Conservation (phyloP, 73 alveolate species). For the Tetrahymena malaccensis region DNA sequence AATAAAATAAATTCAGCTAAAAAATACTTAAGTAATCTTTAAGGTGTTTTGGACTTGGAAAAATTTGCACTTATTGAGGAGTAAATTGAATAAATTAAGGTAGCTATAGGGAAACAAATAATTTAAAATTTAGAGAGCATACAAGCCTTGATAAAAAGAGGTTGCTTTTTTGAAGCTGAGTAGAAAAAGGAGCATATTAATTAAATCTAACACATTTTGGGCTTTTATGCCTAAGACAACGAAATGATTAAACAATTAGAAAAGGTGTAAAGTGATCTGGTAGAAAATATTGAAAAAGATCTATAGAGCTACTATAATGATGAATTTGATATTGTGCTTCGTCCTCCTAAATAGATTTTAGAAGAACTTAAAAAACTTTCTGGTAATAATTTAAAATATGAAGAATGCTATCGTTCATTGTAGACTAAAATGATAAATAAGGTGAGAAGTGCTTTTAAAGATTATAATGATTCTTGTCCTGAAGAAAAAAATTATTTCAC, state of each 20-base stretch:
- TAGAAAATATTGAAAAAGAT: not conserved
- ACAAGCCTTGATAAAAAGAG: not conserved
- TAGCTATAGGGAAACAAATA: not conserved
- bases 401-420: not conserved
- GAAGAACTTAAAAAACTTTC: not conserved
- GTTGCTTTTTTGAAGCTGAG: not conserved
- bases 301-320: no score
- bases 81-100: not conserved
- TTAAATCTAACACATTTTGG: not conserved
- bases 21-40: not conserved
- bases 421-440: not conserved
- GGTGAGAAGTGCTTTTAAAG: not conserved
- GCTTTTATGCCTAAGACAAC: not conserved
- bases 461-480: not conserved
- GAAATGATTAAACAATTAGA: not conserved
- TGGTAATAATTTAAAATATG: not conserved
- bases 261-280: not conserved
- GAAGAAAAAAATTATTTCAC: not conserved
- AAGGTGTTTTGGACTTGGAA: not conserved
- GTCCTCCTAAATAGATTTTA: not conserved
- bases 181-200: not conserved
- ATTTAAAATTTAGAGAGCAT: not conserved
- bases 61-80: not conserved
- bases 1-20: not conserved
- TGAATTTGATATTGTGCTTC: no score